Evolutionary conservation across 2,329 filamentous ascomycete species (phyloP), one percentile per base, ranked within the genome.

Genomic region (Phyllachora maydis): DNA sequence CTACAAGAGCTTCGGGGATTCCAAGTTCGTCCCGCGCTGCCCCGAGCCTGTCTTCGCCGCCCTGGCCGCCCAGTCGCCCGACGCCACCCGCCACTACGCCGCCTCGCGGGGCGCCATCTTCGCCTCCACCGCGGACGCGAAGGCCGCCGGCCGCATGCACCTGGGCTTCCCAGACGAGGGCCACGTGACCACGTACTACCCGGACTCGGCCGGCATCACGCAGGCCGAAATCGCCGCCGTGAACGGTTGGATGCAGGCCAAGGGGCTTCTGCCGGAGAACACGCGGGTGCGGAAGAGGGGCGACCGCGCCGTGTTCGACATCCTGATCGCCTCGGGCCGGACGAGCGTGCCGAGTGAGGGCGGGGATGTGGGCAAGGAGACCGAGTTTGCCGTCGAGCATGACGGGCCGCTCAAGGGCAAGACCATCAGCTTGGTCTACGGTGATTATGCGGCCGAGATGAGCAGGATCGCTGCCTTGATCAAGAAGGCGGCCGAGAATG

Each of bases 1-100:
- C 47, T 88, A 85, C 52, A 85, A 85, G 52, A 75, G 74, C 35
- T 85, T 83, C 38, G 79, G 79, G 20, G 77, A 88, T 46, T 65
- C 72, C 37, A 88, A 88, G 43, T 83, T 88, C 41, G 62, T 88
- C 27, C 78, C 78, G 3, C 60, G 76, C 35, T 66, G 75, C 38
- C 54, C 59, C 5, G 60, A 69, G 34, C 60, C 64, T 28, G 61
- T 58, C 4, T 60, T 83, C 29, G 59, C 65, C 23, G 61, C 70
- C 29, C 54, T 85, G 16, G 70, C 72, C 21, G 54, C 57, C 10
- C 57, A 62, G 10, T 59, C 59, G 0, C 49, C 64, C 3, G 65
- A 73, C 25, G 65, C 73, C 5, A 54, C 63, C 38, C 56, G 58
- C 30, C 60, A 67, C 35, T 77, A 76, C 43, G 56, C 70, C 33